Evolutionary conservation across 108 stramenopile species (phyloP).

Genomic region (Mayamaea pseudoterrestris): DNA sequence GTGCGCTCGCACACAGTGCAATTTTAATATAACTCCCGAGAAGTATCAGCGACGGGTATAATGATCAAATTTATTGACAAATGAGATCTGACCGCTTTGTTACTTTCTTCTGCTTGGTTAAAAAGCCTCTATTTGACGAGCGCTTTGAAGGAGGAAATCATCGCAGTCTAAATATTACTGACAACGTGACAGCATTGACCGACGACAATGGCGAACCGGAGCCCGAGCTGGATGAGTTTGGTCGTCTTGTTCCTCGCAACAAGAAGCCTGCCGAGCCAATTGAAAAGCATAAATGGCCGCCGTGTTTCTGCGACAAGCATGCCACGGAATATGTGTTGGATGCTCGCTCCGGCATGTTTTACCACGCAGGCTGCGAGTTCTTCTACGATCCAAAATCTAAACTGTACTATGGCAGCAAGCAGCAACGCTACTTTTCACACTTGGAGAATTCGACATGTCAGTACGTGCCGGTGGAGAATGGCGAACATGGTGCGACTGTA

Average conservation of each 20-base stretch:
- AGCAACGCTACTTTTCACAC: conserved; percentile 44
- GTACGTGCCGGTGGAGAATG: conserved; percentile 13
- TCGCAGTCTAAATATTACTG: too few species aligned
- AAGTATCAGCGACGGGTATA: too few species aligned
- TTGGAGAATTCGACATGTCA: conserved; percentile 1
- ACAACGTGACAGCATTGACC: not conserved
- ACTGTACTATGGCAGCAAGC: conserved; percentile 58
- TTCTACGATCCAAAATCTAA: conserved; percentile 80
- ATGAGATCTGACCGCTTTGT: too few species aligned
- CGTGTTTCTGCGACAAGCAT: conserved; percentile 49
- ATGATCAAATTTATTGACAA: too few species aligned
- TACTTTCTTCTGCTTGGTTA: too few species aligned
- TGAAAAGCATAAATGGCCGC: conserved; percentile 46
- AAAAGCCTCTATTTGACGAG: too few species aligned
- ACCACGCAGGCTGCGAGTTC: conserved; percentile 60
- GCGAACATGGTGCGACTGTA: not conserved
- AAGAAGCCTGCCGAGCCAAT: not conserved
- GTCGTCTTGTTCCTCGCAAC: not conserved
- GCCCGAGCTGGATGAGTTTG: conserved; percentile 12
- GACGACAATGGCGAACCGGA: conserved; percentile 13
- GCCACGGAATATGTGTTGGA: conserved; percentile 66
- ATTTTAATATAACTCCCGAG: too few species aligned
- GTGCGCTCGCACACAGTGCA: too few species aligned
- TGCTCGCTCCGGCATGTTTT: conserved; percentile 65
- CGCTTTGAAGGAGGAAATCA: too few species aligned